Conservation (phyloP, 306 rosid species). For the Cercis canadensis region DNA sequence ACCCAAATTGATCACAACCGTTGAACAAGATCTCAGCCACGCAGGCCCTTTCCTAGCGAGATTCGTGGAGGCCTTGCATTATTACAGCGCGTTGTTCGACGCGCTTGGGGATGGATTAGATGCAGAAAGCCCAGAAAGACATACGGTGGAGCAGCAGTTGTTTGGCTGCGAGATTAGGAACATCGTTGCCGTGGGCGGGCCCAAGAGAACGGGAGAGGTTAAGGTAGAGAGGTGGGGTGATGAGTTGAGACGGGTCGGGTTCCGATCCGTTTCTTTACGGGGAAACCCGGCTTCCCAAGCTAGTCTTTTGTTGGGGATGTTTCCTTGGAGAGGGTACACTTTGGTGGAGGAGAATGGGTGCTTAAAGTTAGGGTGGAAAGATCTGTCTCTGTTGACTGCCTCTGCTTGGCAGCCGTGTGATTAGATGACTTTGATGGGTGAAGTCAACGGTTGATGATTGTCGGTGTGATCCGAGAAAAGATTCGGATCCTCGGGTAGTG, state of each 20-base stretch:
- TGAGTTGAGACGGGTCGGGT: conserved; percentile 79
- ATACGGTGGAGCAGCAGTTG: conserved; percentile 94
- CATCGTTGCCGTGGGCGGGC: conserved; percentile 94
- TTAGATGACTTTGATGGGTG: conserved; percentile 31
- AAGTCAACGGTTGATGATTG: background rate
- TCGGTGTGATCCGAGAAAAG: background rate
- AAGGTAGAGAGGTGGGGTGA: conserved; percentile 89
- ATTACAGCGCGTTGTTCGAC: conserved; percentile 99
- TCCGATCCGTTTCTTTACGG: conserved; percentile 64
- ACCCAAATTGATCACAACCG: conserved; percentile 82
- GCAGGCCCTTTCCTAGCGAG: conserved; percentile 81
- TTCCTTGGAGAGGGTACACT: conserved; percentile 95
- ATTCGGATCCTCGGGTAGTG: background rate
- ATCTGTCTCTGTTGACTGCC: conserved; percentile 83
- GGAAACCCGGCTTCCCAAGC: conserved; percentile 99
- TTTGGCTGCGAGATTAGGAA: conserved; percentile 92
- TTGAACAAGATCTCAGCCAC: conserved; percentile 95
- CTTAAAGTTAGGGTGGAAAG: conserved; percentile 94
- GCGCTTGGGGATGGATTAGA: conserved; percentile 88
- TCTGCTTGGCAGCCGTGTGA: conserved; percentile 95
- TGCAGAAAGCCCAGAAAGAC: conserved; percentile 75
- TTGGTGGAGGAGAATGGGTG: conserved; percentile 88
- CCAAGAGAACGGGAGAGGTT: conserved; percentile 88
- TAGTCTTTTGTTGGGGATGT: conserved; percentile 81
- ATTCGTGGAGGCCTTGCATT: conserved; percentile 97